Conservation (phyloP, 257 asterid species). For the Solanum chmielewskii region DNA sequence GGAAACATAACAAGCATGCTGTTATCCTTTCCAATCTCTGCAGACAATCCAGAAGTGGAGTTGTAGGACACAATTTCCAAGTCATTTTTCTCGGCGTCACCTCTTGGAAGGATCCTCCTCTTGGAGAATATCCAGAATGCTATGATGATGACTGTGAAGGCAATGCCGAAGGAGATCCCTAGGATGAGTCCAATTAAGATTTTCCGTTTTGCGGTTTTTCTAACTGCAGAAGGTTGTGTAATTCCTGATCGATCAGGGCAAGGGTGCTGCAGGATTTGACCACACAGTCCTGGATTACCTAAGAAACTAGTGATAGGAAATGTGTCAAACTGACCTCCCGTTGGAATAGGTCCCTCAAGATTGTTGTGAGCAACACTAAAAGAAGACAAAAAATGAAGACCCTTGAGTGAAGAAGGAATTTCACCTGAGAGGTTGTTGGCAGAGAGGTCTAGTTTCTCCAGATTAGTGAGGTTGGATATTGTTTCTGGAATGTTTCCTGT, state of each 20-base stretch:
- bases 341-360: conserved; percentile 76
- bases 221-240: conserved; percentile 4
- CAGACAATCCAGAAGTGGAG: conserved; percentile 56
- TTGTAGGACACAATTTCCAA: conserved; percentile 44
- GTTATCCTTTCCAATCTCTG: conserved; percentile 48
- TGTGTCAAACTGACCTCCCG: conserved; percentile 89
- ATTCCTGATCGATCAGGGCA: conserved; percentile 25
- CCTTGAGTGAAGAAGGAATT: conserved; percentile 68
- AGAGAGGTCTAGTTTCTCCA: conserved; percentile 79
- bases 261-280: conserved; percentile 35
- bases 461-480: conserved; percentile 63
- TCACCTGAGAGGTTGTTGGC: conserved; percentile 54
- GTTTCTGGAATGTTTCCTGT: conserved; percentile 71
- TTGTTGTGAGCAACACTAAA: conserved; percentile 76
- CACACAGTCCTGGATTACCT: conserved; percentile 75
- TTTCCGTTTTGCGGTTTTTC: conserved; percentile 42
- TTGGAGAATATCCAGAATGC: conserved; percentile 57
- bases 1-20: conserved; percentile 74
- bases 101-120: conserved; percentile 48
- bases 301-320: conserved; percentile 57
- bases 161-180: conserved; percentile 53
- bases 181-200: conserved; percentile 54
- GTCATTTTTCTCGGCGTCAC: conserved; percentile 41
- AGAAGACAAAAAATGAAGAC: conserved; percentile 70
- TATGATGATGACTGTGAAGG: conserved; percentile 41